Base-by-base conservation (phyloP, 2,329 filamentous ascomycete species). In the Zopfia rhizophila region DNA sequence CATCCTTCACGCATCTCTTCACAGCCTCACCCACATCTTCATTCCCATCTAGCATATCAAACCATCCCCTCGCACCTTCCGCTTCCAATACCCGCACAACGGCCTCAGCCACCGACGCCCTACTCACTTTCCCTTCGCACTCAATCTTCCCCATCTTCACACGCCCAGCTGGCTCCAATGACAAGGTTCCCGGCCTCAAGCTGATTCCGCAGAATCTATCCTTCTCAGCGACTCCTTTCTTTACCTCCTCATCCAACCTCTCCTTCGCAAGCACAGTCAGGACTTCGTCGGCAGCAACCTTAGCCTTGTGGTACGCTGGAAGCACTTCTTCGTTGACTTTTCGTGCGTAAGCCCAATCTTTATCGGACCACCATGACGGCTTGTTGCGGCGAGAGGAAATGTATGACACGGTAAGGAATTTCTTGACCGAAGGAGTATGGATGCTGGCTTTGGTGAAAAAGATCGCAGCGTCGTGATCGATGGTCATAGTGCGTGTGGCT, bases 361-460 rank as follows among this genome's bases (percentile, higher is more conserved):
- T 70, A 14, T 80, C 76, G 13, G 60, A 69, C 74, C 80, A 80
- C 81, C 81, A 83, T 13, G 69, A 61, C 0, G 81, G 74, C 25
- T 73, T 69, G 19, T 64, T 73, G 13, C 73, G 73, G 3, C 81
- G 77, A 24, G 76, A 80, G 5, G 77, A 76, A 6, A 82, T 61
- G 60, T 81, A 82, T 2, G 79, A 82, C 8, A 84, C 70, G 44
- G 82, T 77, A 3, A 83, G 71, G 63, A 83, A 82, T 53, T 82
- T 82, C 46, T 72, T 75, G 38, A 83, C 68, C 27, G 64, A 64
- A 0, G 75, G 70, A 0, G 72, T 72, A 6, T 72, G 63, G 38
- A 78, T 70, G 24, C 78, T 73, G 5, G 80, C 78, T 16, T 68
- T 68, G 37, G 82, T 78, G 66, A 82, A 83, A 47, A 76, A 68